Conservation (phyloP, 345 rosid genomes). For the Salix exigua region DNA sequence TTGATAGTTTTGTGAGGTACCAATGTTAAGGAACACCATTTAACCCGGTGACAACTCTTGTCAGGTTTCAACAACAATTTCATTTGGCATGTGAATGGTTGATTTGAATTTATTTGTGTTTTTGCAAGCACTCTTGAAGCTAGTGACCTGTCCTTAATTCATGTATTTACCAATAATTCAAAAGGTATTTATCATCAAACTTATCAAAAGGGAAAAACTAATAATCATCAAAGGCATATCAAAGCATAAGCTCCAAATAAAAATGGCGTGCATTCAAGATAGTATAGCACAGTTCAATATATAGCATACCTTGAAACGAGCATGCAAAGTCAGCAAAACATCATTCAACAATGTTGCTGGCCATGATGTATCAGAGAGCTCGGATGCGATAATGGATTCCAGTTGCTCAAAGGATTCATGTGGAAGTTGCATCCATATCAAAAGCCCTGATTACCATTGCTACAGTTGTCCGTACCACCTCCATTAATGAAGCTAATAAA, state of each 20-base stretch:
- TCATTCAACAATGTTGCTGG: slow-evolving; percentile 90
- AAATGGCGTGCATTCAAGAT: not conserved
- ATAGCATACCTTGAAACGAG: slow-evolving; percentile 88
- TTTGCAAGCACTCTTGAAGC: not conserved
- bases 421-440: slow-evolving; percentile 99
- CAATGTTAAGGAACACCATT: not conserved
- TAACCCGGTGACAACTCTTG: not conserved
- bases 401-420: slow-evolving; percentile 88
- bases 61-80: not conserved
- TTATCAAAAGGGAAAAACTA: not conserved
- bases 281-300: not conserved
- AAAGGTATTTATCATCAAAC: not conserved
- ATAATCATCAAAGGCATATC: no score
- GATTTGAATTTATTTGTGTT: not conserved
- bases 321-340: slow-evolving; percentile 93
- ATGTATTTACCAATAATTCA: not conserved
- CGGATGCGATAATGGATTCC: slow-evolving; percentile 93
- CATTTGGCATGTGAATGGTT: not conserved
- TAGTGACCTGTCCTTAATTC: not conserved
- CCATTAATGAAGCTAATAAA: slow-evolving; percentile 89
- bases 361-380: slow-evolving; percentile 99
- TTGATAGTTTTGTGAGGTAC: no score
- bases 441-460: slow-evolving; percentile 97
- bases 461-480: slow-evolving; percentile 97
- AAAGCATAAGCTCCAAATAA: not conserved